These are phyloP conservation scores for Mycena polygramma DNA, from an alignment of 768 basidiomycete species.

Conservation along the genomic window DNA sequence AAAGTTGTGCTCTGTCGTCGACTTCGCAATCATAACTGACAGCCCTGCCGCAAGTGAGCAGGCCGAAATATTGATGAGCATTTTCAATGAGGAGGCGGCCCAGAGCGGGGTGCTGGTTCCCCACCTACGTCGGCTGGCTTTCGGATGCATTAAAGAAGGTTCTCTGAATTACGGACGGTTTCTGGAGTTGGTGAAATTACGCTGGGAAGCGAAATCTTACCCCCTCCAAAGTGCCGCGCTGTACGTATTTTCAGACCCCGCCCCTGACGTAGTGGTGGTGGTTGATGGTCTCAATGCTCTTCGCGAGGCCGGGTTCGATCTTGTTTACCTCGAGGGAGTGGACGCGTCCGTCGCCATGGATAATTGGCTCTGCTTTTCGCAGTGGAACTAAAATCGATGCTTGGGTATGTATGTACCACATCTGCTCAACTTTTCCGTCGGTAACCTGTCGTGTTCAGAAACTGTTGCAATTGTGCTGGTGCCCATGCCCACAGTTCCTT, in stretches of 20 bases:
- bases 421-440: neutral
- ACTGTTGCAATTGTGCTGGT: too few species aligned
- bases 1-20: constrained; percentile 4
- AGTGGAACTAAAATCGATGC: neutral
- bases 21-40: neutral
- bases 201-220: neutral
- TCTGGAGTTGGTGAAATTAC: constrained; percentile 2
- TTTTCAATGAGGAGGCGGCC: neutral
- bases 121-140: neutral
- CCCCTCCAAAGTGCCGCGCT: neutral
- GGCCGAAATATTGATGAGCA: neutral
- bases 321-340: neutral
- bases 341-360: neutral
- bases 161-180: neutral
- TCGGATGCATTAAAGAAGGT: neutral
- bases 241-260: neutral
- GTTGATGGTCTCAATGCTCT: neutral
- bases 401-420: neutral
- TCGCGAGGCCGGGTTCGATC: neutral
- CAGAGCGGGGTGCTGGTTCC: neutral
- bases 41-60: too few species aligned
- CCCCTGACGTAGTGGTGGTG: neutral
- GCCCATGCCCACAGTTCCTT: too few species aligned
- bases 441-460: too few species aligned
- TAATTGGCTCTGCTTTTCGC: neutral